Conservation (phyloP, 352 stramenopile species). For the Globisporangium sylvaticum region DNA sequence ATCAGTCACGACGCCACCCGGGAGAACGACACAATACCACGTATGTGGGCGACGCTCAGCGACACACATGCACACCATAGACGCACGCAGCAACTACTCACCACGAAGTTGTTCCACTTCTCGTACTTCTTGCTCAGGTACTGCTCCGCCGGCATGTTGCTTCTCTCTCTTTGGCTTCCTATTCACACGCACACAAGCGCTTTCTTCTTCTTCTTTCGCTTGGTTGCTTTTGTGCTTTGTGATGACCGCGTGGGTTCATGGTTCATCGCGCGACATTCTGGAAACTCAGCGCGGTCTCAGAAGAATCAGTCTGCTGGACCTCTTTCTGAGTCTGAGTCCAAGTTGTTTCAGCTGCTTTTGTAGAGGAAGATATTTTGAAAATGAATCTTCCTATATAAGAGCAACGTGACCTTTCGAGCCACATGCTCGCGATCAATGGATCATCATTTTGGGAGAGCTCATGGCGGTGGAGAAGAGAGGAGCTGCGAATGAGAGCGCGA, state of each 20-base stretch:
- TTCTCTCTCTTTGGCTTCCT: neutral
- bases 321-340: neutral
- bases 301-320: neutral
- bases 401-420: slow-evolving; percentile 8
- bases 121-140: slow-evolving; percentile 87
- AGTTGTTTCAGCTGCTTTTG: neutral
- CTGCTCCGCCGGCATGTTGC: slow-evolving; percentile 46
- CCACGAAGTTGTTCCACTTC: slow-evolving; percentile 87
- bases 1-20: neutral
- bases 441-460: neutral
- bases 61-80: neutral
- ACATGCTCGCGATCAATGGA: neutral
- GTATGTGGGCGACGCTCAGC: neutral
- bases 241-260: neutral
- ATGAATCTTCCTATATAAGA: slow-evolving; percentile 11
- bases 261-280: slow-evolving; percentile 15
- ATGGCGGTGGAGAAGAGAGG: neutral
- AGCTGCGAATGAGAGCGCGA: neutral
- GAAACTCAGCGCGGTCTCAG: slow-evolving; percentile 14
- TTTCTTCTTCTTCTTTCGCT: neutral
- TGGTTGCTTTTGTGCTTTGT: neutral
- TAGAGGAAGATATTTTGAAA: neutral
- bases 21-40: neutral
- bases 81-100: slow-evolving; percentile 16
- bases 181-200: neutral